Percentiles rank a stretch among this genome's conserved stretches.
These are phyloP conservation scores for Chrysanthemum makinoi DNA, from an alignment of 129 eudicot genomes.

Conservation along the genomic window DNA sequence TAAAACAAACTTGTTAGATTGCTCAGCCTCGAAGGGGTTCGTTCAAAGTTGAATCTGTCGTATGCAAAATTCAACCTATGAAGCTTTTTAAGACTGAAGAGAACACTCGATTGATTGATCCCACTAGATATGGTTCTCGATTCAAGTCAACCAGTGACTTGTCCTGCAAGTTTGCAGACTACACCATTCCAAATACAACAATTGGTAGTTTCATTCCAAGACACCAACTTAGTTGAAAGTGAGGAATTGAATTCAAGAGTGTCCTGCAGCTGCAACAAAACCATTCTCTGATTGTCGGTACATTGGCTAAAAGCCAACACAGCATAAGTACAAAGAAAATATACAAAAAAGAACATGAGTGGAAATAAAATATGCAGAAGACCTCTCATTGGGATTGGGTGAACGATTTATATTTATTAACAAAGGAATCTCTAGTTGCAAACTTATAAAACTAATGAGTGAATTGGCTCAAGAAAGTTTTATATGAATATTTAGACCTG, in stretches of 20 bases:
- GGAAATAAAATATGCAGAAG: background rate
- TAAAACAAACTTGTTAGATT: slow-evolving; percentile 16
- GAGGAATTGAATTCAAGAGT: slow-evolving; percentile 12
- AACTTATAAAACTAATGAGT: no score
- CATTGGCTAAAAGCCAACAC: background rate
- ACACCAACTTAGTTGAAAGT: slow-evolving; percentile 2
- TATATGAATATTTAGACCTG: no score
- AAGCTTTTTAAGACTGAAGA: slow-evolving; percentile 10
- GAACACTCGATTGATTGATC: slow-evolving; percentile 5
- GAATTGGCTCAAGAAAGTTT: no score
- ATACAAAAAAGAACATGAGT: background rate
- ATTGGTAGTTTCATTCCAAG: slow-evolving; percentile 18
- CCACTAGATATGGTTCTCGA: background rate
- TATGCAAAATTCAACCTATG: slow-evolving; percentile 14
- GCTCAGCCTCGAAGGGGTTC: slow-evolving; percentile 1
- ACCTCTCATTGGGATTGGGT: background rate
- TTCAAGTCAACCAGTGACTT: slow-evolving; percentile 23
- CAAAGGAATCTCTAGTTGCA: no score
- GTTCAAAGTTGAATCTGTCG: background rate
- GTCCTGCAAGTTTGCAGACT: slow-evolving; percentile 6
- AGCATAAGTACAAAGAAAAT: background rate
- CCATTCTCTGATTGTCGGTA: background rate
- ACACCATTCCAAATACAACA: slow-evolving; percentile 21
- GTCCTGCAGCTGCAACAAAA: slow-evolving; percentile 4
- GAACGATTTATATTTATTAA: background rate